phyloP scores from a whole-genome alignment of 345 rosid genomes.

The Eucalyptus fibrosa region DNA sequence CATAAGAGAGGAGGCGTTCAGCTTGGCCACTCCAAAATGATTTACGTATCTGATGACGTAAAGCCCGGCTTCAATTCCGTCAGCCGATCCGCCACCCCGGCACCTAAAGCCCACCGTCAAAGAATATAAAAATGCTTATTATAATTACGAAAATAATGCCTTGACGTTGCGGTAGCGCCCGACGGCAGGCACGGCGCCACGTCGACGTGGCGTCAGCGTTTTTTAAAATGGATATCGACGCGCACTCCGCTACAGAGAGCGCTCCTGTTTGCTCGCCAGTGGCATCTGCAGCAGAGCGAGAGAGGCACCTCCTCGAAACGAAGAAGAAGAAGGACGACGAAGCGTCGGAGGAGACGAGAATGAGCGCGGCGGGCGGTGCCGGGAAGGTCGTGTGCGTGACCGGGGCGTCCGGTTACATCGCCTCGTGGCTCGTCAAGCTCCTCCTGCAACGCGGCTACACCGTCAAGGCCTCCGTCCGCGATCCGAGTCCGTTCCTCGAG shows the following conservation, averaged over 20 bases:
- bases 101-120: background rate
- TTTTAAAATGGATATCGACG: no score
- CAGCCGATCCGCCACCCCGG: background rate
- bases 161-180: no score
- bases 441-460: slow-evolving; percentile 68
- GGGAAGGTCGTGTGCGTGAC: slow-evolving; percentile 72
- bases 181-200: background rate
- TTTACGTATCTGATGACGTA: background rate
- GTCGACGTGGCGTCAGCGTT: background rate
- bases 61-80: background rate
- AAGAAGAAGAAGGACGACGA: no score
- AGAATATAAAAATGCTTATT: background rate
- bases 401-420: slow-evolving; percentile 91
- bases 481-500: slow-evolving; percentile 46
- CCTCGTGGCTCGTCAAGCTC: slow-evolving; percentile 81
- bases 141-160: no score
- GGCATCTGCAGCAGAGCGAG: background rate
- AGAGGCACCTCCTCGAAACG: background rate
- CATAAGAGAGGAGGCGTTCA: background rate
- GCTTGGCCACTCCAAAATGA: background rate
- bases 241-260: background rate
- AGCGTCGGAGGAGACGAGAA: background rate
- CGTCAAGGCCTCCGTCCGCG: slow-evolving; percentile 83
- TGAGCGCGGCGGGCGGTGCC: slow-evolving; percentile 25
- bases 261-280: background rate